A percentile compares a stretch with the other conserved stretches of the same genome.
phyloP scores from a whole-genome alignment of 2,329 filamentous ascomycete species.

The Geosmithia morbida region DNA sequence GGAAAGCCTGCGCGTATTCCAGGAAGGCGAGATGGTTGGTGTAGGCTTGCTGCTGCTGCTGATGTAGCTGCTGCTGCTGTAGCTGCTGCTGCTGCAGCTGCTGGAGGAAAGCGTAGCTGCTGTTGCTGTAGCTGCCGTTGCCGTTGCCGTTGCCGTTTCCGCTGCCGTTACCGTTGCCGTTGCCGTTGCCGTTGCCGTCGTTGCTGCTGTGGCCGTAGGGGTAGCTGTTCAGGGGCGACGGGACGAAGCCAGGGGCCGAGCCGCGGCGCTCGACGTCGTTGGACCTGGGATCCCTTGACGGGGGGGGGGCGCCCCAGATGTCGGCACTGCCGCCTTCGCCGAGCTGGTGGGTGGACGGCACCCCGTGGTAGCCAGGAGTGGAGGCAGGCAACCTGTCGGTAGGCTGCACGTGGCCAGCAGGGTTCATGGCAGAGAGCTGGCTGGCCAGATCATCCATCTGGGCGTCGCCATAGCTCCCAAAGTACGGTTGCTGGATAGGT shows the following conservation, averaged over 20 bases:
- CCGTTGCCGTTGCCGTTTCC: too few relatives aligned
- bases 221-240: constrained; percentile 15
- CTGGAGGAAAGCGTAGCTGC: too few relatives aligned
- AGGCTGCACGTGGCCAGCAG: constrained; percentile 11
- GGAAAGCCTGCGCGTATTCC: too few relatives aligned
- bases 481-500: constrained; percentile 12
- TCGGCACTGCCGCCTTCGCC: constrained; percentile 16
- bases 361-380: constrained; percentile 6
- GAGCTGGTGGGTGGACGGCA: constrained; percentile 13
- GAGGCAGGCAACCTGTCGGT: constrained; percentile 25
- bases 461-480: constrained; percentile 28
- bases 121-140: too few relatives aligned
- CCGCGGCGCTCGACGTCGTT: constrained; percentile 23
- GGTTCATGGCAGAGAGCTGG: constrained; percentile 15
- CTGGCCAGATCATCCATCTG: constrained; percentile 14
- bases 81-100: too few relatives aligned
- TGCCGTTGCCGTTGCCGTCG: too few relatives aligned
- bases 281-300: constrained; percentile 17
- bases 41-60: too few relatives aligned
- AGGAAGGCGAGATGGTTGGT: too few relatives aligned
- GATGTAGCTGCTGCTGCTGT: too few relatives aligned
- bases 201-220: too few relatives aligned
- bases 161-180: too few relatives aligned
- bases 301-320: constrained; percentile 21
- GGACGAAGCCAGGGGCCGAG: constrained; percentile 14